phyloP scores from a whole-genome alignment of 768 basidiomycete species.

The Mycena vitilis region DNA sequence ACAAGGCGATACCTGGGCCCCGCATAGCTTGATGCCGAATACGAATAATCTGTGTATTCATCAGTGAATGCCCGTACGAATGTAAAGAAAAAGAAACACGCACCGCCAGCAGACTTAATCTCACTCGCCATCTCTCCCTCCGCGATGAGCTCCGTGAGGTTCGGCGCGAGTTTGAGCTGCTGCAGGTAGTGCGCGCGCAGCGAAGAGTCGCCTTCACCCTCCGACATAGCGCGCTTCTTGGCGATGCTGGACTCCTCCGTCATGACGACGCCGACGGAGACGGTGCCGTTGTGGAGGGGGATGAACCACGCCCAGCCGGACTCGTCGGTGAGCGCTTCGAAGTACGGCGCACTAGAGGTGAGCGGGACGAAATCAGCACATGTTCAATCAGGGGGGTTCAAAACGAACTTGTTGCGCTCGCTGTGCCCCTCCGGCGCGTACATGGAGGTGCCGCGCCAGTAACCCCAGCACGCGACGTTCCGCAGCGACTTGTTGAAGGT shows the following conservation, averaged over 20 bases:
- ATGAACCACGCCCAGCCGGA: constrained; percentile 67
- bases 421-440: constrained; percentile 4
- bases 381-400: constrained; percentile 37
- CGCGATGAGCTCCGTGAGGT: constrained; percentile 41
- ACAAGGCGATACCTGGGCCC: constrained; percentile 48
- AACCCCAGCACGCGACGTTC: constrained; percentile 23
- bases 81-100: neutral
- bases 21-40: constrained; percentile 46
- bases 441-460: constrained; percentile 12
- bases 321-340: constrained; percentile 49
- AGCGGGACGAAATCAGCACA: neutral
- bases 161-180: constrained; percentile 44
- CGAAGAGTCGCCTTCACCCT: constrained; percentile 21
- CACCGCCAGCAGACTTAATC: constrained; percentile 45
- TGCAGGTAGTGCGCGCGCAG: constrained; percentile 45
- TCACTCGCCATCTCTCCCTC: constrained; percentile 41
- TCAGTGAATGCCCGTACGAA: too few relatives aligned
- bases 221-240: constrained; percentile 41
- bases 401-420: constrained; percentile 1
- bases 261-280: constrained; percentile 65
- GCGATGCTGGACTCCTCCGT: constrained; percentile 47
- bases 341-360: too few relatives aligned
- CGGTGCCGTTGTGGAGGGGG: constrained; percentile 59
- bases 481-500: constrained; percentile 11
- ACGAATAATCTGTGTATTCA: constrained; percentile 44